phyloP scores from a whole-genome alignment of 768 basidiomycete species.

The Peribolospora baueri region DNA sequence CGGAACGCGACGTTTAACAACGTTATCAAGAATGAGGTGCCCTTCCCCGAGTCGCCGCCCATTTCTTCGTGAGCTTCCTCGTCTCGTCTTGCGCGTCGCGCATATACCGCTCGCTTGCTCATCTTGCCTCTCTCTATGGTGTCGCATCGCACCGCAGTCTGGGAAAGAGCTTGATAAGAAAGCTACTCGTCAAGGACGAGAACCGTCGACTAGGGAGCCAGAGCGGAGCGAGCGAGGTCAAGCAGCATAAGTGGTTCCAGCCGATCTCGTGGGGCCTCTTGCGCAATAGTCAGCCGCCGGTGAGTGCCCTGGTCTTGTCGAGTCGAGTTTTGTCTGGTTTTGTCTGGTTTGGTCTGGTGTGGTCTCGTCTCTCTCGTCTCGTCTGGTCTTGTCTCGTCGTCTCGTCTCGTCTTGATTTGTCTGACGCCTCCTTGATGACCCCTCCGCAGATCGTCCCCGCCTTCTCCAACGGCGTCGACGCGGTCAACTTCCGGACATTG shows the following conservation, averaged over 20 bases:
- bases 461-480: conserved; percentile 32
- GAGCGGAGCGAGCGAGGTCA: conserved; percentile 93
- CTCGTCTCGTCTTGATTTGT: conserved; percentile 6
- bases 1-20: conserved; percentile 90
- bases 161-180: conserved; percentile 64
- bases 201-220: conserved; percentile 62
- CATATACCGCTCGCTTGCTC: conserved; percentile 9
- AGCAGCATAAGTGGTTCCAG: conserved; percentile 93
- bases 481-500: conserved; percentile 68
- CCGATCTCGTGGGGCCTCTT: conserved; percentile 93
- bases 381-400: neutral
- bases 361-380: neutral
- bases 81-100: conserved; percentile 14
- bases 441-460: conserved; percentile 48
- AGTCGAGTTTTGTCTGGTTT: conserved; percentile 4
- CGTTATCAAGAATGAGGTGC: conserved; percentile 62
- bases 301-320: conserved; percentile 23
- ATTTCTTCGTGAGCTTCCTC: conserved; percentile 27
- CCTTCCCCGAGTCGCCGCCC: conserved; percentile 63
- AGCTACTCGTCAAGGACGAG: conserved; percentile 81
- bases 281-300: conserved; percentile 76
- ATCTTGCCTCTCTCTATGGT: conserved; percentile 3
- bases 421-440: conserved; percentile 6
- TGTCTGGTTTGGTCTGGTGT: conserved; percentile 1
- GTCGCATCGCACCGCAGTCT: conserved; percentile 27